Base-by-base conservation (phyloP, 352 stramenopile species). In the Globisporangium orthogonon region DNA sequence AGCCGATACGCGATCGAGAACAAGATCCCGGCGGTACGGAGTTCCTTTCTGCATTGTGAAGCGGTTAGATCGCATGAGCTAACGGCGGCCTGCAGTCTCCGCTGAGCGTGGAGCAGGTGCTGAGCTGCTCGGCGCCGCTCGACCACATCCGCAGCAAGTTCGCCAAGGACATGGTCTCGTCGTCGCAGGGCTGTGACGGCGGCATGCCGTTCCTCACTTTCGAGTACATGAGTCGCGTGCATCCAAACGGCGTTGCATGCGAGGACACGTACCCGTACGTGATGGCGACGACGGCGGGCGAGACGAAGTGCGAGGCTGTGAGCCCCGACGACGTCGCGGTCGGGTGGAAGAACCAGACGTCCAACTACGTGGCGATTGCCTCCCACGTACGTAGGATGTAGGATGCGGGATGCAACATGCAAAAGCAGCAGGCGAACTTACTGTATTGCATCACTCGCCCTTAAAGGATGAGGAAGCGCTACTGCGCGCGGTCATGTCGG, bases 171-270 rank as follows among this genome's bases (percentile, higher is more conserved):
- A 91, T 94, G 77, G 74, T 74, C 7, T 85, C 80, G 33, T 94
- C 85, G 15, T 91, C 85, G 7, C 66, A 87, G 13, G 83, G 89
- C 33, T 97, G 89, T 66, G 71, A 89, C 18, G 89, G 89, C 41
- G 89, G 89, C 18, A 94, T 97, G 76, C 83, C 89, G 9, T 95
- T 91, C 66, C 82, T 96, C 37, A 91, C 87, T 11, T 97, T 90
- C 67, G 70, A 91, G 63, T 97, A 96, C 60, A 72, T 96, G 63
- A 69, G 67, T 7, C 70, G 75, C 44, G 49, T 71, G 0, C 50
- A 60, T 1, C 85, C 85, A 14, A 67, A 94, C 33, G 88, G 88
- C 17, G 63, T 97, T 39, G 76, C 84, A 15, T 95, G 86, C 60
- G 85, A 72, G 2, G 65, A 51, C 31, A 31, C 63, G 11, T 86